A percentile compares a stretch with the other conserved stretches of the same genome.
Conservation (phyloP, 305 asterid genomes). For the Rubia peregrina region DNA sequence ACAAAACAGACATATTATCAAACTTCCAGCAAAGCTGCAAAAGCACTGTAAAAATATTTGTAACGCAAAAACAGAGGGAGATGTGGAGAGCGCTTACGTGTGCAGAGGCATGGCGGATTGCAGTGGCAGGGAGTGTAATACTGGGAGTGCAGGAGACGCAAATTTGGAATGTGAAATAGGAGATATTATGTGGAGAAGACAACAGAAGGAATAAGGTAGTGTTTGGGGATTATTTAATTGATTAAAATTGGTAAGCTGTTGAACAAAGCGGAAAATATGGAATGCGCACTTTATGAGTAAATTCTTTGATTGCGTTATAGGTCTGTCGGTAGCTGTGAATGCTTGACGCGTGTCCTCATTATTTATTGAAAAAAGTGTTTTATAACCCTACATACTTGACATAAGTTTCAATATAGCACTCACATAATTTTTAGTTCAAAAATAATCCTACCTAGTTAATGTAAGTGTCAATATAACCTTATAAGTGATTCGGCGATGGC, state of each 20-base stretch:
- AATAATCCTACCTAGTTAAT: no score
- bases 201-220: neutral
- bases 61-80: no score
- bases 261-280: neutral
- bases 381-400: no score
- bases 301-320: neutral
- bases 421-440: no score
- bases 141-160: neutral
- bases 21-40: neutral
- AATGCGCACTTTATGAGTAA: neutral
- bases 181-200: neutral
- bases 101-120: neutral
- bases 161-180: neutral
- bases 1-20: neutral
- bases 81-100: neutral
- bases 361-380: no score
- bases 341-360: neutral
- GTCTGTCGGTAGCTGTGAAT: neutral
- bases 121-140: conserved; percentile 2
- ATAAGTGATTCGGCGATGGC: no score
- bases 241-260: neutral
- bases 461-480: no score
- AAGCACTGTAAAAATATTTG: no score
- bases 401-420: no score
- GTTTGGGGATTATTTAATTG: neutral